phyloP scores from a whole-genome alignment of 2,329 filamentous ascomycete species.

The Aspergillus luchuensis region DNA sequence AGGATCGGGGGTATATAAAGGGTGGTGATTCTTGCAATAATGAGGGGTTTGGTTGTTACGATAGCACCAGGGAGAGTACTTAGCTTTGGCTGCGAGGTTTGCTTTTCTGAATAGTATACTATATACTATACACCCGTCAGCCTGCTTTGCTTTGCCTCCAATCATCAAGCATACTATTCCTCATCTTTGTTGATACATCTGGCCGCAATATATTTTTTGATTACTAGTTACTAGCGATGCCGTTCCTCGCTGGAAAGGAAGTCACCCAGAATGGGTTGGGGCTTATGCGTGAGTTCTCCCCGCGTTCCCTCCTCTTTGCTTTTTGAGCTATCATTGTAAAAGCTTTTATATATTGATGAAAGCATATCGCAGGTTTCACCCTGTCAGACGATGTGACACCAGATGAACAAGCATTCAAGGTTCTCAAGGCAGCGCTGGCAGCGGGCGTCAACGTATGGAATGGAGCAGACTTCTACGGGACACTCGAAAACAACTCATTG shows the following conservation, averaged over 20 bases:
- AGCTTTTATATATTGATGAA: neutral
- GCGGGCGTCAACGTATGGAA: slow-evolving; percentile 29
- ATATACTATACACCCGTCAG: too few species aligned
- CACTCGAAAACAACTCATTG: slow-evolving; percentile 30
- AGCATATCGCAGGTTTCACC: neutral
- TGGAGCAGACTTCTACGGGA: slow-evolving; percentile 39
- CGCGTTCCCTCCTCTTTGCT: neutral
- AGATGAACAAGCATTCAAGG: slow-evolving; percentile 38
- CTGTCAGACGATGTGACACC: neutral
- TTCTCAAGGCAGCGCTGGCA: slow-evolving; percentile 39
- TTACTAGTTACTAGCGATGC: slow-evolving; percentile 9
- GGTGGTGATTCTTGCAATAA: neutral
- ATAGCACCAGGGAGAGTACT: too few species aligned
- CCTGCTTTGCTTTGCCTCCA: too few species aligned
- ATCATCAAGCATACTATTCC: too few species aligned
- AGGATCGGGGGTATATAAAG: neutral
- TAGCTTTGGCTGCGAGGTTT: neutral
- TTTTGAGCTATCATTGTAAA: too few species aligned
- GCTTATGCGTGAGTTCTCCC: slow-evolving; percentile 29
- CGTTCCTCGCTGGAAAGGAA: slow-evolving; percentile 23
- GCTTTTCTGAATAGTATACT: too few species aligned
- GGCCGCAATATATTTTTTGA: neutral
- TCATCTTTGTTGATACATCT: too few species aligned
- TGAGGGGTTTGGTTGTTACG: neutral
- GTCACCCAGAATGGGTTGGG: slow-evolving; percentile 29